Evolutionary conservation across 352 stramenopile genomes (phyloP).

Genomic region (Globisporangium viniferum): DNA sequence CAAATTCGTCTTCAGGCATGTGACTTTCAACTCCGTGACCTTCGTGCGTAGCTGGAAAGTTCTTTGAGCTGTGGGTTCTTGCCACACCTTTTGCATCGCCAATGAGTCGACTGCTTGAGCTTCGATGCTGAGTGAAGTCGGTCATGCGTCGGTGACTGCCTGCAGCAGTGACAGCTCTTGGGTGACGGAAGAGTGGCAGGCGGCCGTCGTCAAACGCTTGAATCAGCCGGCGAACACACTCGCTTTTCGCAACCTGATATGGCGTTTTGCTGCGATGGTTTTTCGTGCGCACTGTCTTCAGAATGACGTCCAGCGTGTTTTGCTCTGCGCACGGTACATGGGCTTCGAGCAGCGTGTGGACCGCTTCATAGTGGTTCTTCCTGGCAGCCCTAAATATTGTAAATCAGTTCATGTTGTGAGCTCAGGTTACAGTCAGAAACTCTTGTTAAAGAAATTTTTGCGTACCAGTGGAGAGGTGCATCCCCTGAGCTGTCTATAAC

Average conservation of each 20-base stretch:
- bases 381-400: conserved; percentile 39
- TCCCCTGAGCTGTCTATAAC: conserved; percentile 47
- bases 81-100: conserved; percentile 1
- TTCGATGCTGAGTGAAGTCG: conserved; percentile 18
- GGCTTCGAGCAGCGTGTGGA: conserved; percentile 44
- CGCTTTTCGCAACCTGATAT: conserved; percentile 35
- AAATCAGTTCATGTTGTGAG: not conserved
- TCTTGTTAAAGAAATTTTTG: not conserved
- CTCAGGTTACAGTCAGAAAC: not conserved
- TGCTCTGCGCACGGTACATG: conserved; percentile 31
- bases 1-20: conserved; percentile 27
- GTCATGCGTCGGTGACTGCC: conserved; percentile 25
- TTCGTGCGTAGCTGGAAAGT: conserved; percentile 2
- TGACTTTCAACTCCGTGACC: not conserved
- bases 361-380: conserved; percentile 56
- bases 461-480: conserved; percentile 67
- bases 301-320: conserved; percentile 23
- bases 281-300: conserved; percentile 34
- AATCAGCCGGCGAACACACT: conserved; percentile 36
- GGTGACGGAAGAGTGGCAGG: conserved; percentile 23
- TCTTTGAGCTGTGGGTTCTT: conserved; percentile 18
- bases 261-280: conserved; percentile 51
- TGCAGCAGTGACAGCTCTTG: conserved; percentile 3
- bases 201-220: conserved; percentile 52
- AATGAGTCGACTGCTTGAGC: not conserved